Base-by-base conservation (phyloP, 805 yeast species). In the Lipomyces yamanashiensis region DNA sequence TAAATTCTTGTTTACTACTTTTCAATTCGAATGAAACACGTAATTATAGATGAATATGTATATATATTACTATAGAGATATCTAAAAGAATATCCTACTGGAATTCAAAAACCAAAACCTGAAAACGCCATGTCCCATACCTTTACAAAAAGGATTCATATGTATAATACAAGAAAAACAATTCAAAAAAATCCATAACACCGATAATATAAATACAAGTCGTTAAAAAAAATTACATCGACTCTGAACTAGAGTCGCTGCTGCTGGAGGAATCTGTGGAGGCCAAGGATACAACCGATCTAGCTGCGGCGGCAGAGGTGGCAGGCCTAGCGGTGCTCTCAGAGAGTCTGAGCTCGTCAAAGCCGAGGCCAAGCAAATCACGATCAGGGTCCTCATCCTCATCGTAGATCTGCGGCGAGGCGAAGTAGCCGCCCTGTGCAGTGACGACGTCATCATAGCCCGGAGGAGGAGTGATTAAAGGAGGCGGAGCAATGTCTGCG, bases 361-460 rank as follows among this genome's bases (percentile, higher is more conserved):
- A 64, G n/a, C 62, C 56, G 4, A 64, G 21, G 37, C 64, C 36
- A 37, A 64, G 19, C 6, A 53, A n/a, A 33, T 64, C 67, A 15
- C 58, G 52, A 39, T 60, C 64, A 33, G 45, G 53, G 34, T 60
- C 64, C 10, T 52, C 60, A 59, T 61, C 64, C 17, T 55, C 64
- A n/a, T 58, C 56, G 43, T 23, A 49, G n/a, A 33, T 50, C 28
- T 15, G 39, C 12, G 54, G 44, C 17, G 58, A 41, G 21, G 57
- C 60, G 23, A 64, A 64, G 43, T 58, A 67, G 5, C 61, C 66
- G 23, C 66, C 69, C 9, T 48, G 53, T 15, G 49, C 77, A 10
- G 74, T 70, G 19, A 84, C 78, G n/a, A 87, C 82, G 1, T 71
- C 74, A 17, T 74, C 74, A 68, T 85, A 88, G 10, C 83, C 72